A percentile compares a stretch with the other conserved stretches of the same genome.
Evolutionary conservation across 2,329 filamentous ascomycete species (phyloP).

Genomic region (Epichloe uncinata): DNA sequence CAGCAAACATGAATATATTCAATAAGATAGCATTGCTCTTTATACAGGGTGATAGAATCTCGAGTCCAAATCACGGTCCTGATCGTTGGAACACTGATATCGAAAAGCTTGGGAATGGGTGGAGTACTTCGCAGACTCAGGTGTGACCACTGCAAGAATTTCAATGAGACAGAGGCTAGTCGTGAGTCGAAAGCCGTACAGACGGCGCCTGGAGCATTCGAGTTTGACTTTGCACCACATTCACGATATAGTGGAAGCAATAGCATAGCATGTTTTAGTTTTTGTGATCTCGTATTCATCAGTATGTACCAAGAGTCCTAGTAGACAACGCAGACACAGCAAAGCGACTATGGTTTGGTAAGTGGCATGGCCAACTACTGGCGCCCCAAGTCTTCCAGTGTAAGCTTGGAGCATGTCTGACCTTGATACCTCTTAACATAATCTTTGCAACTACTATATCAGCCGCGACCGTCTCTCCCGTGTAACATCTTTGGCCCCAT

Average conservation of each 20-base stretch:
- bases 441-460: neutral
- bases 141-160: neutral
- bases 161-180: neutral
- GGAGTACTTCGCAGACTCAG: no score
- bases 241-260: neutral
- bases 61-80: neutral
- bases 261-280: neutral
- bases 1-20: neutral
- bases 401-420: neutral
- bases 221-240: neutral
- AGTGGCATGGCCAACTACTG: neutral
- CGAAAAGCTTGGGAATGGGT: neutral
- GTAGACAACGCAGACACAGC: neutral
- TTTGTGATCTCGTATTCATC: neutral
- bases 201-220: neutral
- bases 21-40: neutral
- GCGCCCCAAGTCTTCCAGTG: neutral
- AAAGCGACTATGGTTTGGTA: neutral
- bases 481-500: constrained; percentile 29
- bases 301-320: neutral
- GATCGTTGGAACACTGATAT: neutral
- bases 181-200: neutral
- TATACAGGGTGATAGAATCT: neutral
- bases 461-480: constrained; percentile 31
- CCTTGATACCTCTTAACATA: neutral